Base-by-base conservation (phyloP, 2,329 filamentous ascomycete genomes). In the Neophaeococcomyces mojaviensis region DNA sequence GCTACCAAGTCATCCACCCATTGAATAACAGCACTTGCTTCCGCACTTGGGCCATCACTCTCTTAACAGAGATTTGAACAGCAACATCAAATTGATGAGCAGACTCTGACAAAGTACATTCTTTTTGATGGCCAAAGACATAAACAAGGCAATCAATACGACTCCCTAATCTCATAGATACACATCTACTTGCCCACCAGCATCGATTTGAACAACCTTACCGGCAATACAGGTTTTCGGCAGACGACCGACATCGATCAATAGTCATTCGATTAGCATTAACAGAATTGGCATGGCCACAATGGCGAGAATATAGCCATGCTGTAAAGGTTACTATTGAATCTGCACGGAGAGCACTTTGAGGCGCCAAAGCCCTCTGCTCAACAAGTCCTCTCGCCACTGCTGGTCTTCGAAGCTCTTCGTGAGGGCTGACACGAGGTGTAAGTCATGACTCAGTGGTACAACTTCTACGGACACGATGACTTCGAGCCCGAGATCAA, bases 361-460 rank as follows among this genome's bases (percentile, higher is more conserved):
- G 35, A 38, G 35, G 35, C 16, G 4, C n/a, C n/a, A 9, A 20
- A 32, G 35, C n/a, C 35, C n/a, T 38, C 35, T 6, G 35, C 16
- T 38, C 16, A 15, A 38, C 35, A 38, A 20, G 6, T 5, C 7
- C 8, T 38, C 9, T 20, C 24, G 16, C 16, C 24, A 15, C 16
- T 15, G 35, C 35, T 15, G 5, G 35, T 38, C 16, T 6, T 6
- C n/a, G 35, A 38, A 20, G 4, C 8, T 38, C 16, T 7, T 22
- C 4, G 16, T 20, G 8, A 33, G 20, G 28, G 24, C 18, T 43
- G 7, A 32, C 4, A 43, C 22, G 18, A 18, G 7, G 4, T 12
- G 19, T 13, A 19, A 20, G 10, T 34, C 28, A 55, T 55, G 52
- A 48, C 50, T 20, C 40, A 49, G 40, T 55, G 52, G 52, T 31